These are phyloP conservation scores for Alternaria ventricosa DNA, from an alignment of 2,329 filamentous ascomycete genomes.

Conservation along the genomic window DNA sequence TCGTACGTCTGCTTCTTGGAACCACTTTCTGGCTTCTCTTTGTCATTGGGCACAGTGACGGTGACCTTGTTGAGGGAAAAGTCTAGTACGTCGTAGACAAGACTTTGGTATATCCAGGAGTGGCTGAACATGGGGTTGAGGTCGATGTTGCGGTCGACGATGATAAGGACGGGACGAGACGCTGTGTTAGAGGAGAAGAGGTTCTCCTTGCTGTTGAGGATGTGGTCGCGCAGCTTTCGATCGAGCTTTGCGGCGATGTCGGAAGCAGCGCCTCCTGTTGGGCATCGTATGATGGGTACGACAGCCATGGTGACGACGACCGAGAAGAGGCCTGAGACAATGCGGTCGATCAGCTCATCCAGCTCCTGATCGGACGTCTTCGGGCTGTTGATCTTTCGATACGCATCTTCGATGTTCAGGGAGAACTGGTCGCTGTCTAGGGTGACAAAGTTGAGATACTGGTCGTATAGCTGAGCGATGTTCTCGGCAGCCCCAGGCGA, in stretches of 20 bases:
- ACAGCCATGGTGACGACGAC: conserved; percentile 99
- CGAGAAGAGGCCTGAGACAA: conserved; percentile 96
- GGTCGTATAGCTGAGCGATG: conserved; percentile 92
- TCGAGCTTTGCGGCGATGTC: conserved; percentile 94
- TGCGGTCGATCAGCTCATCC: conserved; percentile 84
- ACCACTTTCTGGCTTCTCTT: conserved; percentile 74
- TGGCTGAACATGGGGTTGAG: conserved; percentile 98
- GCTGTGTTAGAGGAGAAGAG: conserved; percentile 80
- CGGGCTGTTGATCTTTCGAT: conserved; percentile 95
- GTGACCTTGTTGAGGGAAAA: conserved; percentile 94
- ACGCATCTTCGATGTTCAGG: conserved; percentile 74
- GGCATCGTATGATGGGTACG: conserved; percentile 94
- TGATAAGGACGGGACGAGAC: conserved; percentile 84
- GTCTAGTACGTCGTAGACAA: conserved; percentile 54
- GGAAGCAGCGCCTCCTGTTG: conserved; percentile 90
- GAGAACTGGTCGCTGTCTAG: conserved; percentile 1
- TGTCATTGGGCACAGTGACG: conserved; percentile 82
- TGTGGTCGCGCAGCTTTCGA: conserved; percentile 92
- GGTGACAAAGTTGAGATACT: conserved; percentile 48
- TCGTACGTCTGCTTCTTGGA: conserved; percentile 90
- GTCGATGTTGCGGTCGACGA: conserved; percentile 95
- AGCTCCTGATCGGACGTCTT: conserved; percentile 89
- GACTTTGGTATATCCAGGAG: conserved; percentile 69
- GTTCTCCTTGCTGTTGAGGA: conserved; percentile 97
- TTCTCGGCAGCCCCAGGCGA: conserved; percentile 83